Conservation (phyloP, 2,329 filamentous ascomycete genomes). For the Fusarium longipes region DNA sequence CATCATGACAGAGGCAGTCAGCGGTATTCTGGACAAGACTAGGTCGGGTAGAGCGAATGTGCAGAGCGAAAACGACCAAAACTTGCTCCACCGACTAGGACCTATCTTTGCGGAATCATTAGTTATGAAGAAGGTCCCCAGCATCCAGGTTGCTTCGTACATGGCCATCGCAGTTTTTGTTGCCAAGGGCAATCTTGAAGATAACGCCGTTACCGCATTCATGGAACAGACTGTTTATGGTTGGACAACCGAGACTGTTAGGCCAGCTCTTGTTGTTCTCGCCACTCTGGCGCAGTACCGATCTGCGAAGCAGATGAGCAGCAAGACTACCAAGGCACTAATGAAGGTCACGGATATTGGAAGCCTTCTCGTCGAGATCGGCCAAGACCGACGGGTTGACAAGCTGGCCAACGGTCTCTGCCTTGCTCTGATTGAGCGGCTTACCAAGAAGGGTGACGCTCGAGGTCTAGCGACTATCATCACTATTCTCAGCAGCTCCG, state of each 20-base stretch:
- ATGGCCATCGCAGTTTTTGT: slow-evolving; percentile 91
- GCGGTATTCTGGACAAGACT: slow-evolving; percentile 81
- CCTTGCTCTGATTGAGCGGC: slow-evolving; percentile 70
- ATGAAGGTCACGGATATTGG: slow-evolving; percentile 71
- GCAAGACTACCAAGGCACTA: slow-evolving; percentile 75
- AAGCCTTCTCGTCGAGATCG: slow-evolving; percentile 69
- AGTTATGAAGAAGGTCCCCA: slow-evolving; percentile 77
- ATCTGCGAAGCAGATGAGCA: slow-evolving; percentile 74
- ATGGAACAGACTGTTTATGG: slow-evolving; percentile 88
- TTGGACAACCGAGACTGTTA: slow-evolving; percentile 78
- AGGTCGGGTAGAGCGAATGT: slow-evolving; percentile 80
- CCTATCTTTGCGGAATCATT: slow-evolving; percentile 82
- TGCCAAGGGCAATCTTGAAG: slow-evolving; percentile 81
- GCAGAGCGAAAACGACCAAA: slow-evolving; percentile 83
- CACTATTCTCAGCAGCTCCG: slow-evolving; percentile 67
- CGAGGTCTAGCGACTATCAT: slow-evolving; percentile 69
- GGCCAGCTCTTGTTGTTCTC: slow-evolving; percentile 81
- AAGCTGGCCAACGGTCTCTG: slow-evolving; percentile 79
- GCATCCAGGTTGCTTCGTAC: slow-evolving; percentile 87
- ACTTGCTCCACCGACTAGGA: slow-evolving; percentile 74
- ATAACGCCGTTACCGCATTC: slow-evolving; percentile 82
- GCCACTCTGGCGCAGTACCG: slow-evolving; percentile 85
- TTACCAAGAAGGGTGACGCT: slow-evolving; percentile 69
- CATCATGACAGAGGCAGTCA: slow-evolving; percentile 85
- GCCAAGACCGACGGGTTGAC: slow-evolving; percentile 73